phyloP scores from a whole-genome alignment of 2,329 filamentous ascomycete species.

The Colletotrichum kahawae region DNA sequence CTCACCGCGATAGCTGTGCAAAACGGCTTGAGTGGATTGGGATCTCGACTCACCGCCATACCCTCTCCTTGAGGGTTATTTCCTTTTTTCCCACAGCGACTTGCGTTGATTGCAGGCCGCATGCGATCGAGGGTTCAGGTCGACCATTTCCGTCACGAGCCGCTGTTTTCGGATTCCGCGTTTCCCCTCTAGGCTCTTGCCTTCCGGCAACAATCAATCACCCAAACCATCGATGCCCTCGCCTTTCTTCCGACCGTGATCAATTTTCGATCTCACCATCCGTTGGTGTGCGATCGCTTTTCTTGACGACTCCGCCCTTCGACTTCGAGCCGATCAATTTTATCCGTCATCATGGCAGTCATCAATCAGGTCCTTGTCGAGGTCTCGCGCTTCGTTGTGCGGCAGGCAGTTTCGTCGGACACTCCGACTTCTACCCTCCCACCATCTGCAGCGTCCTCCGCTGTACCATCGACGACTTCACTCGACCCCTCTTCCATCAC shows the following conservation, averaged over 20 bases:
- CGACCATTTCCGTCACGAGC: slow-evolving; percentile 8
- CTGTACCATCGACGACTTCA: slow-evolving; percentile 24
- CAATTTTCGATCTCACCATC: slow-evolving; percentile 2
- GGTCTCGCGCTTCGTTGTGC: slow-evolving; percentile 40
- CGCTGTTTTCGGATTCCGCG: slow-evolving; percentile 14
- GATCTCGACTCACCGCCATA: not conserved
- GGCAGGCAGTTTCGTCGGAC: slow-evolving; percentile 22
- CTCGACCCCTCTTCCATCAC: not conserved
- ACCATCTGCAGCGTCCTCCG: slow-evolving; percentile 16
- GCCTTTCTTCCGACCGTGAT: slow-evolving; percentile 6
- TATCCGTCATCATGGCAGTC: slow-evolving; percentile 36
- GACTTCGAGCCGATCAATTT: not conserved
- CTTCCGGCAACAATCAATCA: not conserved
- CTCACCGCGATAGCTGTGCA: not conserved
- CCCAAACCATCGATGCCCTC: slow-evolving; percentile 7
- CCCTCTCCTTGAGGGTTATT: too few relatives aligned
- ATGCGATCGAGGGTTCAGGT: slow-evolving; percentile 16
- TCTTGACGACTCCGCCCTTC: not conserved
- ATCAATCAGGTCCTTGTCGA: slow-evolving; percentile 41
- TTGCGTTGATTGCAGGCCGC: slow-evolving; percentile 5
- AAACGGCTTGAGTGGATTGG: slow-evolving; percentile 1
- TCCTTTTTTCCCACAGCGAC: not conserved
- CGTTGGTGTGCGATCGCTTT: not conserved
- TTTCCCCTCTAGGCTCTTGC: not conserved
- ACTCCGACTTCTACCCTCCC: slow-evolving; percentile 21